Evolutionary conservation across 2,329 filamentous ascomycete species (phyloP), one percentile per base, ranked within the genome.

Genomic region (Diaporthe sp.): DNA sequence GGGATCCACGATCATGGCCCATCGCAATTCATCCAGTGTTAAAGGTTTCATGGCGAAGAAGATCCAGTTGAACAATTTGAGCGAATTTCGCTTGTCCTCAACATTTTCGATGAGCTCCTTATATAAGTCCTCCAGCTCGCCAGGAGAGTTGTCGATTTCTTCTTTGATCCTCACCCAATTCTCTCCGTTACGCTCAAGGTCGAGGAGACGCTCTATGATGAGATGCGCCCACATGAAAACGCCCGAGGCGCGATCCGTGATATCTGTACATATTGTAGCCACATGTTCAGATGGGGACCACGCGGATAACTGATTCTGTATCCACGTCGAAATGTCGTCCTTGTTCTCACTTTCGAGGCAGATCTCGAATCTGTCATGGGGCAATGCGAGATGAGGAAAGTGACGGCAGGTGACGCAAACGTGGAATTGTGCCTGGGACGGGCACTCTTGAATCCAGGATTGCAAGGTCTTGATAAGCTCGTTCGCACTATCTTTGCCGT

Each of bases 141-240:
- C 13, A 3, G 82, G 82, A 0, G 79, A 74, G 8, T 58, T 22
- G 9, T 70, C 3, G 45, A 83, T 75, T 22, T 54, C 74, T 0
- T 2, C n/a, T 75, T 79, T 54, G 3, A 84, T 83, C n/a, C 22
- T 67, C 0, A 54, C 17, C 15, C 66, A 7, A 1, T 33, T 25
- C 4, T 35, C 35, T 1, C 79, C 78, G 4, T 77, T 33, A 0
- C 30, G 33, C 0, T 78, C 54, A 12, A 81, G 76, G 0, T 73
- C 4, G 0, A 80, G 28, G 15, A 78, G 77, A 17, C 50, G 57
- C 0, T 78, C 52, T 8, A 80, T 75, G 0, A 83, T 81, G 17
- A 85, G 77, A n/a, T 42, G 68, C 0, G 82, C 82, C 84, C 84
- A 85, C 30, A 84, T 75, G 66, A 85, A 85, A 8, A 85, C 74